These are phyloP conservation scores for Ophiostoma sp. DNA, from an alignment of 2,329 filamentous ascomycete species.

Conservation along the genomic window DNA sequence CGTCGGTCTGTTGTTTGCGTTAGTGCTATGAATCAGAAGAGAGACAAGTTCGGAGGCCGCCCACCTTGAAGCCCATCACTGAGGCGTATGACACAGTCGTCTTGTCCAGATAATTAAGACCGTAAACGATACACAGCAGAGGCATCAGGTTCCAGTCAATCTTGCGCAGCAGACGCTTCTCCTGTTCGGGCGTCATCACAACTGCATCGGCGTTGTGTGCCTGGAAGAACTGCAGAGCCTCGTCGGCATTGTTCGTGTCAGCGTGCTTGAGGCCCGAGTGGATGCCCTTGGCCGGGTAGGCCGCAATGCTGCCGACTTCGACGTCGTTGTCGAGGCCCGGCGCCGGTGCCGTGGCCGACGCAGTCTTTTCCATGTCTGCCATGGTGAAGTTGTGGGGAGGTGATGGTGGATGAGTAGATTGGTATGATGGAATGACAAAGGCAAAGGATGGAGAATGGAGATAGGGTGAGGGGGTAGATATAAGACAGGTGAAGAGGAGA, in stretches of 20 bases:
- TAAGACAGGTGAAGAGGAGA: background rate
- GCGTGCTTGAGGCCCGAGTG: constrained; percentile 37
- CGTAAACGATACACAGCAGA: constrained; percentile 58
- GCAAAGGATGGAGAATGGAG: background rate
- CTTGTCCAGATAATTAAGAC: constrained; percentile 57
- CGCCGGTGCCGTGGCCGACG: background rate
- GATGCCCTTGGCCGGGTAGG: constrained; percentile 6
- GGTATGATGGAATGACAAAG: background rate
- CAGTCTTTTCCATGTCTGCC: constrained; percentile 1
- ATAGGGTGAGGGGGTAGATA: background rate
- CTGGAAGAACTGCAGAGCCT: constrained; percentile 44
- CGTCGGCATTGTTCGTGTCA: constrained; percentile 44
- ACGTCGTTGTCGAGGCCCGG: background rate
- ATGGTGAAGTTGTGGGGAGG: background rate
- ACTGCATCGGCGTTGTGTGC: constrained; percentile 40
- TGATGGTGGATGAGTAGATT: background rate
- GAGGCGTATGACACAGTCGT: constrained; percentile 50
- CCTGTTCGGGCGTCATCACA: constrained; percentile 42
- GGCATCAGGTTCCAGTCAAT: constrained; percentile 51
- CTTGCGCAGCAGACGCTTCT: constrained; percentile 45
- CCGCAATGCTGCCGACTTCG: constrained; percentile 10
- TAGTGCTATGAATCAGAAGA: background rate
- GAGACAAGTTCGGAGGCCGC: background rate
- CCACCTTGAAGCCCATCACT: constrained; percentile 51
- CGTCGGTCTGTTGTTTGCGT: constrained; percentile 38